Percentiles rank a stretch among this genome's conserved stretches.
These are phyloP conservation scores for Ceriops zippeliana DNA, from an alignment of 345 rosid species.

Conservation along the genomic window DNA sequence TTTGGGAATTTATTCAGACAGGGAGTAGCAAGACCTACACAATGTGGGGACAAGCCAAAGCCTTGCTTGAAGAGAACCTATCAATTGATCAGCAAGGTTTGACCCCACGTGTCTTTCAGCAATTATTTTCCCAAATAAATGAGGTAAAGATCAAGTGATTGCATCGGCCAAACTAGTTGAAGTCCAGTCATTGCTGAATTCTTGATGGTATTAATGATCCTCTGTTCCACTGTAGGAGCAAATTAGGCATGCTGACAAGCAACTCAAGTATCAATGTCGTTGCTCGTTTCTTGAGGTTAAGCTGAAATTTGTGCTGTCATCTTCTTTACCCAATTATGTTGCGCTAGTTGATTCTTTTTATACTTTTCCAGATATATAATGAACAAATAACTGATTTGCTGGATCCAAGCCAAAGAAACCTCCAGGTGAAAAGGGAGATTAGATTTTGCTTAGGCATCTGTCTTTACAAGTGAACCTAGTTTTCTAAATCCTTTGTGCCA, in stretches of 20 bases:
- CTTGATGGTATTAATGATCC: slow-evolving; percentile 8
- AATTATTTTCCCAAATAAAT: slow-evolving; percentile 70
- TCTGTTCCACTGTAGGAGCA: slow-evolving; percentile 61
- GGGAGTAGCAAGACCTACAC: slow-evolving; percentile 98
- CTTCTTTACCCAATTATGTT: slow-evolving; percentile 1
- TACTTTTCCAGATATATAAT: slow-evolving; percentile 76
- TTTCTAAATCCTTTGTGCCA: slow-evolving; percentile 15
- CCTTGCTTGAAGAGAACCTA: slow-evolving; percentile 56
- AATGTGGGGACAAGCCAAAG: slow-evolving; percentile 95
- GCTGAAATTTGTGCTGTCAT: slow-evolving; percentile 4
- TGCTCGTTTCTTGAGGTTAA: slow-evolving; percentile 94
- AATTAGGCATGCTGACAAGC: slow-evolving; percentile 70
- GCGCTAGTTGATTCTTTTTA: slow-evolving; percentile 15
- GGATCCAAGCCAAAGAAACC: slow-evolving; percentile 82
- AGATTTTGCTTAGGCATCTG: slow-evolving; percentile 11
- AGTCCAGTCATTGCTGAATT: slow-evolving; percentile 5
- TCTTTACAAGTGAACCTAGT: slow-evolving; percentile 1
- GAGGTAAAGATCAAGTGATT: slow-evolving; percentile 51
- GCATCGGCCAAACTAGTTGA: slow-evolving; percentile 12
- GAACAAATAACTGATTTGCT: slow-evolving; percentile 96
- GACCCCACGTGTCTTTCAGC: slow-evolving; percentile 86
- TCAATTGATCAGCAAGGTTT: slow-evolving; percentile 76
- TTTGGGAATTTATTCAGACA: slow-evolving; percentile 43
- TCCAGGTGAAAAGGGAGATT: slow-evolving; percentile 51
- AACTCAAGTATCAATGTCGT: slow-evolving; percentile 90